These are phyloP conservation scores for Hypholoma fasciculare DNA, from an alignment of 768 basidiomycete species.

Conservation along the genomic window DNA sequence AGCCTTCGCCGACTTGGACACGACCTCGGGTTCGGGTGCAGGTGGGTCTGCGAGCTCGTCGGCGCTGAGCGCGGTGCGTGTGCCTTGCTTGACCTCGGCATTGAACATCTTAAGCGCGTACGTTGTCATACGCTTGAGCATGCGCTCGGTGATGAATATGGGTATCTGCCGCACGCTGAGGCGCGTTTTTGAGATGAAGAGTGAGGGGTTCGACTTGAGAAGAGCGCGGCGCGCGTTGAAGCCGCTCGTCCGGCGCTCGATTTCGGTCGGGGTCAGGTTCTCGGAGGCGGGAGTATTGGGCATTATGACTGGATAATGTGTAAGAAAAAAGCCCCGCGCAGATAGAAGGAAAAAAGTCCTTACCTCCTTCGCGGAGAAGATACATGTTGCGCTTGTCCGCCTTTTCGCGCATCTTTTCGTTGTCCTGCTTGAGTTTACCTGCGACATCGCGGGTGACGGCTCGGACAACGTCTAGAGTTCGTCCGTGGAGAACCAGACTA, in stretches of 20 bases:
- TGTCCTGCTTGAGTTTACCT: slow-evolving; percentile 82
- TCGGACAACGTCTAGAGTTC: slow-evolving; percentile 86
- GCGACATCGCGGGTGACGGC: slow-evolving; percentile 93
- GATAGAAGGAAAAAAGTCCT: slow-evolving; percentile 23
- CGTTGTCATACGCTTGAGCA: slow-evolving; percentile 83
- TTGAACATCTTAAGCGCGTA: slow-evolving; percentile 83
- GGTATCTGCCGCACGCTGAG: slow-evolving; percentile 94
- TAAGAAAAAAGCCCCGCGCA: neutral
- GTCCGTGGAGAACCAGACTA: slow-evolving; percentile 85
- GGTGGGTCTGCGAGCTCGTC: slow-evolving; percentile 68
- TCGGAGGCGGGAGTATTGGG: slow-evolving; percentile 83
- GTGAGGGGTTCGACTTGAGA: slow-evolving; percentile 87
- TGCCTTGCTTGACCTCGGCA: slow-evolving; percentile 65
- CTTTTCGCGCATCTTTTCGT: slow-evolving; percentile 82
- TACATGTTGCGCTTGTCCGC: slow-evolving; percentile 96
- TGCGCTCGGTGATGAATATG: slow-evolving; percentile 84
- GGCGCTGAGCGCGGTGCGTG: slow-evolving; percentile 56
- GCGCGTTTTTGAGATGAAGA: slow-evolving; percentile 94
- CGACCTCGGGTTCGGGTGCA: slow-evolving; percentile 15
- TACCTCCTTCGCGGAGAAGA: slow-evolving; percentile 94
- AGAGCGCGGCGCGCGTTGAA: slow-evolving; percentile 84
- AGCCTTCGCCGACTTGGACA: slow-evolving; percentile 15
- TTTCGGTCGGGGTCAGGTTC: slow-evolving; percentile 66
- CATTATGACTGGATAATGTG: slow-evolving; percentile 67
- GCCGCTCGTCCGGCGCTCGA: slow-evolving; percentile 83